Percentiles rank a stretch among this genome's conserved stretches.
phyloP scores from a whole-genome alignment of 768 basidiomycete genomes.

The Cystobasidium onofrii region DNA sequence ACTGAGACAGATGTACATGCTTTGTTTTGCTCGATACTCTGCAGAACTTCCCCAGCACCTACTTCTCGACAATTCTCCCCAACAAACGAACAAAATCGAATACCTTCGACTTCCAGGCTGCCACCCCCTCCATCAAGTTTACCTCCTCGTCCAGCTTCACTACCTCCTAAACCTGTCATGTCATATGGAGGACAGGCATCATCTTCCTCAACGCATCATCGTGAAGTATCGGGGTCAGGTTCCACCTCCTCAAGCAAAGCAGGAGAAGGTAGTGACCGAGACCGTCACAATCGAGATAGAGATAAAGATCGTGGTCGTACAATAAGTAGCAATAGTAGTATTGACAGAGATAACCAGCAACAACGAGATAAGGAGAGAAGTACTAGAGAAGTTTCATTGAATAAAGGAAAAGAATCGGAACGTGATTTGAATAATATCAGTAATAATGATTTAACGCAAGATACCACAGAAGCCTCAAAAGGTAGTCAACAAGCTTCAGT shows the following conservation, averaged over 20 bases:
- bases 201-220: background rate
- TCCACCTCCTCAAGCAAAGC: background rate
- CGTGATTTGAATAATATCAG: background rate
- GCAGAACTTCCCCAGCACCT: background rate
- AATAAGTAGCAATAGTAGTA: background rate
- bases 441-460: background rate
- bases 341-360: background rate
- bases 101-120: background rate
- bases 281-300: background rate
- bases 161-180: conserved; percentile 12
- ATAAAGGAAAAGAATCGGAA: conserved; percentile 9
- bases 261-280: background rate
- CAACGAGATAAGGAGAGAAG: background rate
- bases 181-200: background rate
- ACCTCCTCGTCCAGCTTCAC: conserved; percentile 16
- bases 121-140: conserved; percentile 20
- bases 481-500: background rate
- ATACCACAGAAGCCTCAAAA: background rate
- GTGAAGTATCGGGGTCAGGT: background rate
- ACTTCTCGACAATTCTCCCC: background rate
- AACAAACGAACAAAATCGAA: background rate
- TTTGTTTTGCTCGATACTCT: background rate
- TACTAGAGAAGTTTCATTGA: background rate
- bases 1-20: background rate
- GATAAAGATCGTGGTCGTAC: background rate